Conservation (phyloP, 192 early-diverging fungal genomes). For the Coemansia reversa region DNA sequence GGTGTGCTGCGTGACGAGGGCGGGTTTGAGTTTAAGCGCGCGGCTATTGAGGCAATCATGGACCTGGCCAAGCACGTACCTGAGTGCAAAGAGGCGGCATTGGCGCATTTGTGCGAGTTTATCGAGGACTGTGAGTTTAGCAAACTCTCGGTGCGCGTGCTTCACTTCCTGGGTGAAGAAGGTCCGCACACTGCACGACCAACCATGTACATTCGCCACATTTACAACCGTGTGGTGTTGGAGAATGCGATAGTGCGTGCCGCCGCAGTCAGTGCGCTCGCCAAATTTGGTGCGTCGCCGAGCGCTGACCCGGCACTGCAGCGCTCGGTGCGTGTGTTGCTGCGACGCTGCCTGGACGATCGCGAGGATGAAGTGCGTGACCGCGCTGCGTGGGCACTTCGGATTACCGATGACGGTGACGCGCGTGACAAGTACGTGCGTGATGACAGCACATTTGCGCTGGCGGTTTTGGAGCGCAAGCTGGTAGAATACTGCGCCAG, state of each 20-base stretch:
- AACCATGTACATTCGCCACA: constrained; percentile 96
- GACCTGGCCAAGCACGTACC: constrained; percentile 93
- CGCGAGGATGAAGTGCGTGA: constrained; percentile 98
- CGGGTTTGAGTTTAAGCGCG: constrained; percentile 94
- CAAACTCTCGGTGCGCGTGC: constrained; percentile 95
- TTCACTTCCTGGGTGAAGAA: constrained; percentile 91
- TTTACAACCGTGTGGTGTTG: constrained; percentile 98
- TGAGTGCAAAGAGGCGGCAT: constrained; percentile 90
- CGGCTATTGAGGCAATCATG: constrained; percentile 96
- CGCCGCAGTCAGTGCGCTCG: constrained; percentile 93
- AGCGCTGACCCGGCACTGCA: constrained; percentile 68
- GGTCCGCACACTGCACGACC: constrained; percentile 91
- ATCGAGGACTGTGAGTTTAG: constrained; percentile 99
- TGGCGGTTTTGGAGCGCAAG: constrained; percentile 80
- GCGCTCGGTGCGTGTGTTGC: constrained; percentile 77
- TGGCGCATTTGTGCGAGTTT: constrained; percentile 97
- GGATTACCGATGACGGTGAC: constrained; percentile 68
- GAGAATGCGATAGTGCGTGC: constrained; percentile 95
- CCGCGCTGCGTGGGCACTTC: constrained; percentile 85
- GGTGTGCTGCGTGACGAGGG: constrained; percentile 95
- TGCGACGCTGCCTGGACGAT: constrained; percentile 94
- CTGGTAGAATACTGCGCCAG: constrained; percentile 84
- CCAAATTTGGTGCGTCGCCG: constrained; percentile 84
- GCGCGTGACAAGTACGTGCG: constrained; percentile 69
- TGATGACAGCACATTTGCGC: constrained; percentile 86